A percentile compares a stretch with the other conserved stretches of the same genome.
Conservation (phyloP, 495 filamentous ascomycete genomes). For the Penicillium crystallinum region DNA sequence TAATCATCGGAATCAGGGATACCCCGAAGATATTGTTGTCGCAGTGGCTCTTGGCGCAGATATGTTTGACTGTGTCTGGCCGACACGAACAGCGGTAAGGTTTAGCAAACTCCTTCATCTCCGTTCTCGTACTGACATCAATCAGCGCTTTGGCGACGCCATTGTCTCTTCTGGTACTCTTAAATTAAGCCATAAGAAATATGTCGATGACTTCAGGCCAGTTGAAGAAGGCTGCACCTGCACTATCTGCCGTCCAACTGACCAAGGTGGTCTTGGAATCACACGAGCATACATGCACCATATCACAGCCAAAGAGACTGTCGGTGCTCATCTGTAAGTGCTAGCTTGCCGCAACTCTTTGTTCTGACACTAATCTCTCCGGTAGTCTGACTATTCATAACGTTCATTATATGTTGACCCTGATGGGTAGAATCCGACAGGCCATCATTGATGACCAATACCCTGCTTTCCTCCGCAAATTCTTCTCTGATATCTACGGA, state of each 20-base stretch:
- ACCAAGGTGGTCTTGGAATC: constrained; percentile 72
- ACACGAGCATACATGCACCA: constrained; percentile 90
- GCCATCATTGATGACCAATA: constrained; percentile 80
- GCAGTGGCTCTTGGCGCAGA: constrained; percentile 90
- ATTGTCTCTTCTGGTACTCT: constrained; percentile 75
- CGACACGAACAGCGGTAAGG: constrained; percentile 78
- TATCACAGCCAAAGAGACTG: constrained; percentile 88
- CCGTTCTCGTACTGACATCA: not conserved
- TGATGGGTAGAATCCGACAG: constrained; percentile 70
- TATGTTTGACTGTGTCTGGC: constrained; percentile 99
- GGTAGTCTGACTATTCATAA: constrained; percentile 84
- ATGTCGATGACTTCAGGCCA: constrained; percentile 72
- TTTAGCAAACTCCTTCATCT: not conserved
- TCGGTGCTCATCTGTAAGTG: constrained; percentile 76
- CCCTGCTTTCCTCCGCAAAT: constrained; percentile 70
- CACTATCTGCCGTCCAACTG: constrained; percentile 62
- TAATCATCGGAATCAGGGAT: constrained; percentile 50
- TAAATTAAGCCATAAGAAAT: constrained; percentile 74
- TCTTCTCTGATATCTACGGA: constrained; percentile 67
- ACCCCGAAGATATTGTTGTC: constrained; percentile 91
- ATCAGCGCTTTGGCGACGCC: constrained; percentile 79
- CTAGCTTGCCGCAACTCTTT: not conserved
- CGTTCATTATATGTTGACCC: constrained; percentile 76
- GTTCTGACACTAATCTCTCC: constrained; percentile 9
- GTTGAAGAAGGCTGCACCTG: constrained; percentile 80